A percentile compares a stretch with the other conserved stretches of the same genome.
Conservation (phyloP, 2,329 filamentous ascomycete species). For the Madurella fahalii region DNA sequence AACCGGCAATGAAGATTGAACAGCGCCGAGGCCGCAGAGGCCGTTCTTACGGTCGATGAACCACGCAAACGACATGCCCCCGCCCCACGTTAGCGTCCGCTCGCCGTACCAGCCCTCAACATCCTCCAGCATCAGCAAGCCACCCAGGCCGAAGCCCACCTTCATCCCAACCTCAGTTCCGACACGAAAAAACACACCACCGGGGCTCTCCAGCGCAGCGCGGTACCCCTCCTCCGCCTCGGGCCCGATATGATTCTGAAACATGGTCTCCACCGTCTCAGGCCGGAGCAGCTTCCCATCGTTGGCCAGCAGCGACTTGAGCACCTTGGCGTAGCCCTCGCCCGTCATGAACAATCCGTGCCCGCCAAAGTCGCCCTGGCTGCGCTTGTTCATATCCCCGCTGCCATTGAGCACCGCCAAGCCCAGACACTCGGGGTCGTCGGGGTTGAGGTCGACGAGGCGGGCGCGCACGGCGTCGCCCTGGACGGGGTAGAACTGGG, state of each 20-base stretch:
- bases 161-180: conserved; percentile 29
- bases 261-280: conserved; percentile 34
- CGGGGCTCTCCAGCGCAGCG: conserved; percentile 19
- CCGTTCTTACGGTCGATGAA: conserved; percentile 34
- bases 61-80: conserved; percentile 43
- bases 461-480: conserved; percentile 11
- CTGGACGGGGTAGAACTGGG: conserved; percentile 29
- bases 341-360: conserved; percentile 43
- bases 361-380: conserved; percentile 41
- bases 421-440: conserved; percentile 25
- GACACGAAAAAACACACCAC: conserved; percentile 26
- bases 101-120: conserved; percentile 37
- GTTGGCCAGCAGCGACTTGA: conserved; percentile 25
- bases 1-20: conserved; percentile 38
- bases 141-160: conserved; percentile 37
- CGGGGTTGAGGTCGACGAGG: conserved; percentile 19
- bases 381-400: conserved; percentile 34
- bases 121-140: conserved; percentile 37
- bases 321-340: conserved; percentile 36
- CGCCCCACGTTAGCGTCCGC: conserved; percentile 43
- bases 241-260: conserved; percentile 42
- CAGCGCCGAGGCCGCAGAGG: conserved; percentile 28
- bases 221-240: conserved; percentile 34
- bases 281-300: conserved; percentile 25
- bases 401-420: conserved; percentile 39